phyloP scores from a whole-genome alignment of 306 rosid genomes.

The Heteromeles arbutifolia region DNA sequence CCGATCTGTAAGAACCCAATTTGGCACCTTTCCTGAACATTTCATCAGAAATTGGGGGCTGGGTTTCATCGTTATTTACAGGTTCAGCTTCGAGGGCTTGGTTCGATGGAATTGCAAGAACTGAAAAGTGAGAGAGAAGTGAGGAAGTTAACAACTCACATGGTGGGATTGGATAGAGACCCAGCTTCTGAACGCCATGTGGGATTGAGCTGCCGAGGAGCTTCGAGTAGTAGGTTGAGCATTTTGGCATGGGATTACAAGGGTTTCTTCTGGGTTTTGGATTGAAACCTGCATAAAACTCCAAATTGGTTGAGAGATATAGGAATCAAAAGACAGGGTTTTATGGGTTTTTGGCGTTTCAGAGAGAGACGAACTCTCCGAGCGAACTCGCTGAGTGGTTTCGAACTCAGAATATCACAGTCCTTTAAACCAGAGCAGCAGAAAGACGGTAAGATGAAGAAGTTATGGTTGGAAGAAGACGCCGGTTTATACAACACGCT shows the following conservation, averaged over 20 bases:
- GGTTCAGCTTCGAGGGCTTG: slow-evolving; percentile 2
- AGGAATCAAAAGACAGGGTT: neutral
- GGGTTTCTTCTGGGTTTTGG: neutral
- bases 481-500: neutral
- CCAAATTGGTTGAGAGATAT: neutral
- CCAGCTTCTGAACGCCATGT: neutral
- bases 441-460: neutral
- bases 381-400: neutral
- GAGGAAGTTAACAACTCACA: slow-evolving; percentile 19
- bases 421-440: neutral
- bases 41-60: slow-evolving; percentile 37
- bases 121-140: slow-evolving; percentile 20
- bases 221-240: slow-evolving; percentile 24
- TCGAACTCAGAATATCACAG: neutral
- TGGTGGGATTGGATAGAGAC: slow-evolving; percentile 13
- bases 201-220: slow-evolving; percentile 28
- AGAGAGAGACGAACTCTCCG: neutral
- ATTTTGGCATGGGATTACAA: slow-evolving; percentile 45
- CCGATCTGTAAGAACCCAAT: slow-evolving; percentile 63
- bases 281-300: neutral
- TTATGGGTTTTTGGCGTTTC: neutral
- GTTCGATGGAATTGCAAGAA: slow-evolving; percentile 16
- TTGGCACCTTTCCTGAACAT: slow-evolving; percentile 54
- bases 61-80: slow-evolving; percentile 7
- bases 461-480: neutral